Percentiles rank a stretch among this genome's conserved stretches.
Conservation (phyloP, 176 grass and related monocot genomes). For the Elaeis guineensis region DNA sequence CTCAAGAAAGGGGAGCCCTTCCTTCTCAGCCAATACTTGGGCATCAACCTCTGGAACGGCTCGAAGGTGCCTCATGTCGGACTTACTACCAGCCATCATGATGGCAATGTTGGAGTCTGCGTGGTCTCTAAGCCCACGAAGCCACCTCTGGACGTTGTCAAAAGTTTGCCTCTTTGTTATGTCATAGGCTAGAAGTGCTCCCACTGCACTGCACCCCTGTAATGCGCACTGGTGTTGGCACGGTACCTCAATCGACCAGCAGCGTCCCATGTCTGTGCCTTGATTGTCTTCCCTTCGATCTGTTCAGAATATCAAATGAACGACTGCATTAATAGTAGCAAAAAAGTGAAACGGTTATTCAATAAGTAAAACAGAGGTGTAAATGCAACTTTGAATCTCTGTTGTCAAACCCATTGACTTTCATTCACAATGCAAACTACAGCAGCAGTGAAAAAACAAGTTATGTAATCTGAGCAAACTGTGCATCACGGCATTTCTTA, state of each 20-base stretch:
- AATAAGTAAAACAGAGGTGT: too few relatives aligned
- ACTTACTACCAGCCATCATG: conserved; percentile 14
- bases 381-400: too few relatives aligned
- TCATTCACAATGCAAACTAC: too few relatives aligned
- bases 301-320: not conserved
- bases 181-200: conserved; percentile 7
- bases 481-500: too few relatives aligned
- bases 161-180: conserved; percentile 1
- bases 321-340: not conserved
- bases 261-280: conserved; percentile 10
- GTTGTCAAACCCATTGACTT: too few relatives aligned
- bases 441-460: too few relatives aligned
- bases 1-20: not conserved
- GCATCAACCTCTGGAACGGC: not conserved
- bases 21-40: conserved; percentile 1
- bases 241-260: conserved; percentile 7
- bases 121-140: not conserved
- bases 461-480: too few relatives aligned
- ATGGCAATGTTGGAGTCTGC: not conserved
- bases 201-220: conserved; percentile 1
- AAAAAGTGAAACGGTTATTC: too few relatives aligned
- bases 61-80: not conserved
- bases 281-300: conserved; percentile 14
- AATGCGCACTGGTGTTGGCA: not conserved
- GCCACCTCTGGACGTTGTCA: conserved; percentile 3